A percentile compares a stretch with the other conserved stretches of the same genome.
These are phyloP conservation scores for Eimeria falciformis DNA, from an alignment of 169 alveolate genomes.

Conservation along the genomic window DNA sequence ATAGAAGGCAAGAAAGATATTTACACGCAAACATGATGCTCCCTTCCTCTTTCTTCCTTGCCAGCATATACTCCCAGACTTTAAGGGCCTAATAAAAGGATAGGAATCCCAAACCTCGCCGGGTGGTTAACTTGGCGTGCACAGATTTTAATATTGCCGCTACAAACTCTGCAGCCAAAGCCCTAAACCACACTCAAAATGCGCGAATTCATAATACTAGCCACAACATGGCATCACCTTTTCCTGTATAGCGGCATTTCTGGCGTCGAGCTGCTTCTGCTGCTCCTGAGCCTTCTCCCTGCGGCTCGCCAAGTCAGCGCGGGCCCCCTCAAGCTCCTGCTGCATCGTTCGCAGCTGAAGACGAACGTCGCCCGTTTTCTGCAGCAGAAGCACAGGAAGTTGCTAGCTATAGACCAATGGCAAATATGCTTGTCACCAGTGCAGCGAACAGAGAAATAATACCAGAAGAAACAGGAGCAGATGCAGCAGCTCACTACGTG, in stretches of 20 bases:
- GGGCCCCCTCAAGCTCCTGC: slow-evolving; percentile 57
- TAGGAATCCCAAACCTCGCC: too few relatives aligned
- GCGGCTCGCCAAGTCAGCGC: slow-evolving; percentile 25
- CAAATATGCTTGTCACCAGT: background rate
- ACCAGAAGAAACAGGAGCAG: background rate
- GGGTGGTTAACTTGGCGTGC: too few relatives aligned
- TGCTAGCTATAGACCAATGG: too few relatives aligned
- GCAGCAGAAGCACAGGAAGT: background rate
- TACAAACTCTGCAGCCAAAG: too few relatives aligned
- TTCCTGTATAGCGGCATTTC: slow-evolving; percentile 16
- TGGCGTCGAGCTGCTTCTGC: slow-evolving; percentile 46
- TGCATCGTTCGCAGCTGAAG: slow-evolving; percentile 60
- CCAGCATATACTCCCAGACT: too few relatives aligned
- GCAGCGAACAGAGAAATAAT: background rate
- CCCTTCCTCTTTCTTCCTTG: too few relatives aligned
- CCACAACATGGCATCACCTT: slow-evolving; percentile 40
- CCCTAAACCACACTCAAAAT: too few relatives aligned
- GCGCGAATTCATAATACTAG: too few relatives aligned
- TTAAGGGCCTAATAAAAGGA: too few relatives aligned
- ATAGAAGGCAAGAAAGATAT: too few relatives aligned
- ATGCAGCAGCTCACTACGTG: slow-evolving; percentile 14
- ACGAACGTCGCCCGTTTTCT: slow-evolving; percentile 51
- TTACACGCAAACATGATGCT: too few relatives aligned
- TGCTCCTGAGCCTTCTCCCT: slow-evolving; percentile 6
- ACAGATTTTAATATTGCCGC: too few relatives aligned